Evolutionary conservation across 805 yeast genomes (phyloP), one percentile per base, ranked within the genome.

Genomic region (Candida krabiensis): DNA sequence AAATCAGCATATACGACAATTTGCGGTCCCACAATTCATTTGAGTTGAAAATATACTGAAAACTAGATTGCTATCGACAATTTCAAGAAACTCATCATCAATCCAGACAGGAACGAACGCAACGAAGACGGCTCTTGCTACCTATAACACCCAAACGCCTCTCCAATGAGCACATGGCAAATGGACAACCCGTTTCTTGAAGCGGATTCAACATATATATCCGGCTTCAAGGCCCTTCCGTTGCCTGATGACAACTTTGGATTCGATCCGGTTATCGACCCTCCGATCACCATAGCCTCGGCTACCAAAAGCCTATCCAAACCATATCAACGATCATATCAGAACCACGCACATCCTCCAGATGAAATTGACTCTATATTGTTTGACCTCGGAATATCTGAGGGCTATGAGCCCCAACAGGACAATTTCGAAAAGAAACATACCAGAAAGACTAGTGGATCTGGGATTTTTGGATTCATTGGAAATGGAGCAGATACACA

Each of bases 401-500:
- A 55, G 32, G 44, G 86, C 4, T 40, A 28, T 15, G 31, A 26
- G n/a, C 43, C 41, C 24, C 42, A 38, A 12, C 11, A n/a, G 21
- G 23, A 18, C 24, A 15, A 15, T 18, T 32, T 40, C 31, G 34
- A 36, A 19, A 54, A 48, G 40, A 56, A 60, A 17, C 91, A 84
- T 55, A 61, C 72, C 37, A 73, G 86, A 47, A 77, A 79, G 41
- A 69, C 76, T 14, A 82, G 89, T 64, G 95, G 95, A 11, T 82
- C 91, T 4, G 91, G 86, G 2, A 84, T 85, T 19, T 85, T 85
- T 60, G 95, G 95, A 0, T 84, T 75, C 48, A 64, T 71, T 7
- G 79, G 77, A 31, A 32, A 46, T 0, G 90, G 84, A 56, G 71
- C 72, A 42, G 75, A 77, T 41, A 51, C 58, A 11, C 83, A 79